Percentiles rank a stretch among this genome's conserved stretches.
Evolutionary conservation across 768 basidiomycete species (phyloP).

Genomic region (Jaapia argillacea): DNA sequence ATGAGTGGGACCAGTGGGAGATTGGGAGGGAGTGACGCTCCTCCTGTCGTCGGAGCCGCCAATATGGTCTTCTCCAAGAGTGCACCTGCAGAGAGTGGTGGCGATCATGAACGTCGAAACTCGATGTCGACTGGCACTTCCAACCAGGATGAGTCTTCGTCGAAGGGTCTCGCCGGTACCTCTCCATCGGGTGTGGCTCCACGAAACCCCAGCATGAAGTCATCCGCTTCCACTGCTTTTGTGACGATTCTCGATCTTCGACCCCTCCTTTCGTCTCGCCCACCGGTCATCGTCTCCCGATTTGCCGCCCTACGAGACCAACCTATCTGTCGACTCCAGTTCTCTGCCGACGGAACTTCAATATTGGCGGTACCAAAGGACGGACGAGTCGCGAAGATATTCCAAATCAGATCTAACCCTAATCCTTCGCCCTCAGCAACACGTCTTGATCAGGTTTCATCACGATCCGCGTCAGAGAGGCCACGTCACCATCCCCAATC

Average conservation of each 20-base stretch:
- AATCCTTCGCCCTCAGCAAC: too few species aligned
- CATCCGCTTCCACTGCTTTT: constrained; percentile 20
- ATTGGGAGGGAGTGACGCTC: background rate
- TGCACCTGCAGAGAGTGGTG: constrained; percentile 36
- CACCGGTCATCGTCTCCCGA: constrained; percentile 29
- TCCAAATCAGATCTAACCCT: constrained; percentile 22
- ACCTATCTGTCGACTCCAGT: constrained; percentile 35
- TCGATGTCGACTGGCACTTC: constrained; percentile 10
- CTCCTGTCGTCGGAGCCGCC: constrained; percentile 11
- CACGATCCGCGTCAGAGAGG: constrained; percentile 1
- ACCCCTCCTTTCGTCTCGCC: constrained; percentile 16
- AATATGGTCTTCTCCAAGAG: constrained; percentile 50
- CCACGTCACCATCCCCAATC: too few species aligned
- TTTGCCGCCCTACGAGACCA: constrained; percentile 39
- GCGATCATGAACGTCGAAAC: constrained; percentile 6
- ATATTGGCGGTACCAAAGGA: constrained; percentile 42
- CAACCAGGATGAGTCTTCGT: constrained; percentile 1
- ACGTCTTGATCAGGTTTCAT: background rate
- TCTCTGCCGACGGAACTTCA: constrained; percentile 43
- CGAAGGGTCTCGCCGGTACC: too few species aligned
- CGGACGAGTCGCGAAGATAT: constrained; percentile 44
- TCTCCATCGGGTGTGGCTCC: too few species aligned
- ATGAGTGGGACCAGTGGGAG: constrained; percentile 18
- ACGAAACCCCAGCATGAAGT: constrained; percentile 8
- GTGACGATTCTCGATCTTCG: constrained; percentile 50